Percentiles rank a stretch among this genome's conserved stretches.
These are phyloP conservation scores for Polytrichum commune DNA, from an alignment of 225 moss, liverwort and hornwort species.

Conservation along the genomic window DNA sequence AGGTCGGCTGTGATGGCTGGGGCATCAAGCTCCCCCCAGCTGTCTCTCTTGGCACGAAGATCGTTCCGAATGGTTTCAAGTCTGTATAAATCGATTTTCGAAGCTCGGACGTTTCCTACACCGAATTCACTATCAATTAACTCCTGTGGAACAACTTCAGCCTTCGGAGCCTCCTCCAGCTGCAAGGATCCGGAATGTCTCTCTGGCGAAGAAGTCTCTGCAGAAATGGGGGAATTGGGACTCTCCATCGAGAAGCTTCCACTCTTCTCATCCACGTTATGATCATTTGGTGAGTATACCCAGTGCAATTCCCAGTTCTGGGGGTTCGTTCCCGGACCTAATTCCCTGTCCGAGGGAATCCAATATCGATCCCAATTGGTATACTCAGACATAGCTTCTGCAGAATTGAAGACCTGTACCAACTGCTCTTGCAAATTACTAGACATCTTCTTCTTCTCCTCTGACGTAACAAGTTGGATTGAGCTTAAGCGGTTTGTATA, in stretches of 20 bases:
- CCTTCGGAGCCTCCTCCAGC: constrained; percentile 7
- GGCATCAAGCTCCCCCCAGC: not conserved
- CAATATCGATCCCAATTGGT: constrained; percentile 23
- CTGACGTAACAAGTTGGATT: not conserved
- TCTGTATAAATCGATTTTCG: not conserved
- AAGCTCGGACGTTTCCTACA: not conserved
- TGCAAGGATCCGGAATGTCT: not conserved
- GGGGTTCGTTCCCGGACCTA: constrained; percentile 11
- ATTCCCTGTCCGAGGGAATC: constrained; percentile 11
- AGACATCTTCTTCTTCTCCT: constrained; percentile 2
- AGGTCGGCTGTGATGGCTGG: constrained; percentile 4
- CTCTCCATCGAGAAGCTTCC: not conserved
- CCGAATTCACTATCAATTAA: constrained; percentile 15
- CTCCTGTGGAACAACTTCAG: constrained; percentile 25
- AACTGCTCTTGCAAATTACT: constrained; percentile 12
- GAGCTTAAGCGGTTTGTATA: not conserved
- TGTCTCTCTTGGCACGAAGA: not conserved
- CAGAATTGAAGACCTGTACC: constrained; percentile 3
- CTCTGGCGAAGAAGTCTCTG: not conserved
- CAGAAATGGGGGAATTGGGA: not conserved
- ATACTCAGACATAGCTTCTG: constrained; percentile 20
- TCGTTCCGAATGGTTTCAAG: not conserved
- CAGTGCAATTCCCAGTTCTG: constrained; percentile 33
- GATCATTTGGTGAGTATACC: constrained; percentile 14
- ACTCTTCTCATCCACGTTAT: not conserved